Base-by-base conservation (phyloP, 805 yeast genomes). In the Maudiozyma barnettii region DNA sequence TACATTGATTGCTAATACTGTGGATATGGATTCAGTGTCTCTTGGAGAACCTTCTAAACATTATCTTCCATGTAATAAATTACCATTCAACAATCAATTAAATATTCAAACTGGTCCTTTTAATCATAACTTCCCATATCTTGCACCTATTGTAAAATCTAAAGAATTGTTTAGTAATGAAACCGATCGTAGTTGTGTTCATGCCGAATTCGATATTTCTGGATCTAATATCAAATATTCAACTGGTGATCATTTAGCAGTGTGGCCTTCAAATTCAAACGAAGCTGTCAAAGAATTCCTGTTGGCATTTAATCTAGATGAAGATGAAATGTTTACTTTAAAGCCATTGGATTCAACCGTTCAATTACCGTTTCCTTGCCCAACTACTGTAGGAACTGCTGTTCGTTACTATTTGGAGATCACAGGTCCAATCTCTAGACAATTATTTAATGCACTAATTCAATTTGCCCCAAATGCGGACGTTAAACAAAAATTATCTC, bases 211-310 rank as follows among this genome's bases (percentile, higher is more conserved):
- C 57, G 97, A 91, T 60, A 68, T 89, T 30, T 75, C 88, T 0
- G 78, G 71, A 26, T 76, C 93, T 3, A 84, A 83, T 60, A 70
- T 93, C 61, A 81, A 83, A 58, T 91, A 91, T 67, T 75, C 91
- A 39, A 91, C 99, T 4, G 99, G 99, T 64, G 99, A 91, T 64
- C 98, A 91, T 68, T 68, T 93, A 54, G 98, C 96, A 12, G 71
- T 93, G 49, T 87, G 96, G 93, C 91, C 97, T 30, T 85, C 93
- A 20, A 91, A 91, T 66, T 72, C 95, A 2, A 72, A 82, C 58
- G 86, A 81, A 64, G 78, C 85, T 56, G 82, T 88, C 30, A 72
- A 69, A n/a, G 70, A 73, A 38, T 84, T 93, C 57, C 68, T 84
- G 50, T 56, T 68, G 41, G 80, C 84, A 5, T 78, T 90, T 46